Evolutionary conservation across 352 stramenopile species (phyloP).

Genomic region (Globisporangium mamillatum): DNA sequence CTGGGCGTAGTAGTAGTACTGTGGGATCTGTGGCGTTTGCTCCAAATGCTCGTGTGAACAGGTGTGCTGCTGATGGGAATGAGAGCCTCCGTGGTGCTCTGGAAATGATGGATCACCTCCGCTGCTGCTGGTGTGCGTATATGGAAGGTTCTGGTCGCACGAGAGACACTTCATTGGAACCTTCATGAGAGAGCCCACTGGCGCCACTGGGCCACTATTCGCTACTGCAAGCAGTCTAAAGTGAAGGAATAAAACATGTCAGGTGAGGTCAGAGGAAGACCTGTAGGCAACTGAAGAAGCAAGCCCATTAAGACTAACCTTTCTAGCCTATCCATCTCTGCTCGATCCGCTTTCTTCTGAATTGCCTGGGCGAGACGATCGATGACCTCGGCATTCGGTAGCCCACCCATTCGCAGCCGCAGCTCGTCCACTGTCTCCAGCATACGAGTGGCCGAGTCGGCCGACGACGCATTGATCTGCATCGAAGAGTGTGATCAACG

Average conservation of each 20-base stretch:
- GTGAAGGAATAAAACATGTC: not conserved
- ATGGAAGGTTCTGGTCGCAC: slow-evolving; percentile 52
- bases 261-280: not conserved
- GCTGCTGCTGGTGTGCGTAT: slow-evolving; percentile 6
- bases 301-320: slow-evolving; percentile 13
- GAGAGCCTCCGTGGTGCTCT: slow-evolving; percentile 6
- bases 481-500: not conserved
- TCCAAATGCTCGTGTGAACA: not conserved
- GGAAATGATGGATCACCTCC: slow-evolving; percentile 7
- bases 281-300: not conserved
- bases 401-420: slow-evolving; percentile 35
- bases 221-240: slow-evolving; percentile 27
- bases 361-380: slow-evolving; percentile 37
- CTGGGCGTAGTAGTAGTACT: slow-evolving; percentile 1
- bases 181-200: slow-evolving; percentile 42
- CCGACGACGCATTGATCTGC: slow-evolving; percentile 38
- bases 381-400: slow-evolving; percentile 49
- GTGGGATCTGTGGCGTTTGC: not conserved
- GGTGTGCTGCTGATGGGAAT: slow-evolving; percentile 8
- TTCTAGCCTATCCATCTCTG: slow-evolving; percentile 48
- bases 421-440: slow-evolving; percentile 55
- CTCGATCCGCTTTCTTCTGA: slow-evolving; percentile 52
- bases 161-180: slow-evolving; percentile 56
- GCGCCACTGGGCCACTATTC: slow-evolving; percentile 15
- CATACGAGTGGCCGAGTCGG: slow-evolving; percentile 38